Evolutionary conservation across 768 basidiomycete genomes (phyloP).

Genomic region (Kwoniella bestiolae): DNA sequence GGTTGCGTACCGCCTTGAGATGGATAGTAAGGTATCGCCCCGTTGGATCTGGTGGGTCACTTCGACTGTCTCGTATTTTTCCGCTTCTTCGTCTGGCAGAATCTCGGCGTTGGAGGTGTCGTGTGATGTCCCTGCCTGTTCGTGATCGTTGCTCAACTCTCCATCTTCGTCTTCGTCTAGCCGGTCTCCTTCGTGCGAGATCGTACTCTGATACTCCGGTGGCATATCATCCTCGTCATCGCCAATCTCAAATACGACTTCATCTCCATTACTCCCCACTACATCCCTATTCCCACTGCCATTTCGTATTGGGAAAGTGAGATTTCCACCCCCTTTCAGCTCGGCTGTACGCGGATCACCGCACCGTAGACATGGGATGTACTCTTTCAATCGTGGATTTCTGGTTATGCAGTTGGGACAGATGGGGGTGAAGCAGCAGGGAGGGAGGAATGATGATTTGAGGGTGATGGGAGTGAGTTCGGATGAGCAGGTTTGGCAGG

Average conservation of each 20-base stretch:
- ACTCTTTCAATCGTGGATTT: conserved; percentile 52
- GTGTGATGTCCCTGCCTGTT: too few species aligned
- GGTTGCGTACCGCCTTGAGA: conserved; percentile 46
- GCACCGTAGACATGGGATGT: conserved; percentile 51
- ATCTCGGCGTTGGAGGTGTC: not conserved
- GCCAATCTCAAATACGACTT: conserved; percentile 41
- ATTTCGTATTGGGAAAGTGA: not conserved
- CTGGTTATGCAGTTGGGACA: conserved; percentile 40
- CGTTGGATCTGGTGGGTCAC: conserved; percentile 40
- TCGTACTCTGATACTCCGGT: conserved; percentile 32
- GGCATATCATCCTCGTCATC: conserved; percentile 41
- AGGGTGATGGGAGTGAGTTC: conserved; percentile 16
- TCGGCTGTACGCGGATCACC: conserved; percentile 38
- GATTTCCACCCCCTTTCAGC: conserved; percentile 1
- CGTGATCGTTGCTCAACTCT: too few species aligned
- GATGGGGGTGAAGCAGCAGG: conserved; percentile 52
- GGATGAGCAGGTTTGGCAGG: conserved; percentile 47
- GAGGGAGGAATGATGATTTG: conserved; percentile 34
- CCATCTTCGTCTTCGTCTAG: too few species aligned
- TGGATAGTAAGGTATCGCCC: conserved; percentile 43
- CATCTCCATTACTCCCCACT: conserved; percentile 18
- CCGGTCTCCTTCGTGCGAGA: too few species aligned
- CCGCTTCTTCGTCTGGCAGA: conserved; percentile 13
- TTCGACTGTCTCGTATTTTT: conserved; percentile 34
- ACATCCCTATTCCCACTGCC: conserved; percentile 14